Conservation (phyloP, 176 grass and related monocot species). For the Rhipidocladum racemiflorum region DNA sequence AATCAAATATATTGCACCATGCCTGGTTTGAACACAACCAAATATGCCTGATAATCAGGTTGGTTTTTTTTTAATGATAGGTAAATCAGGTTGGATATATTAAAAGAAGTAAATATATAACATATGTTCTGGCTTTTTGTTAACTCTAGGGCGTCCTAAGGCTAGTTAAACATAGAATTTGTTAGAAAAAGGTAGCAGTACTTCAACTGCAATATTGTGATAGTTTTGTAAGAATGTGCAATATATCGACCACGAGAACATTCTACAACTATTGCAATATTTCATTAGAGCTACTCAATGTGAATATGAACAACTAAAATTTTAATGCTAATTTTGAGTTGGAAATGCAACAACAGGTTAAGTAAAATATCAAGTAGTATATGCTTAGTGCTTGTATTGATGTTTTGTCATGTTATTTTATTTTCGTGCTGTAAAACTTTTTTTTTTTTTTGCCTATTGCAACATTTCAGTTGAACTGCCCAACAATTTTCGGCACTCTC, state of each 20-base stretch:
- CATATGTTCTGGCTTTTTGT: not conserved
- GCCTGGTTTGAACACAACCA: constrained; percentile 1
- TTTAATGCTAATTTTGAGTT: not conserved
- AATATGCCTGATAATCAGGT: not conserved
- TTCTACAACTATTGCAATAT: not conserved
- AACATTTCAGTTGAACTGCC: not conserved
- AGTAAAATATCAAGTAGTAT: not conserved
- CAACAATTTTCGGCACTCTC: not conserved
- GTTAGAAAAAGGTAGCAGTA: not conserved
- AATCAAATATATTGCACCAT: too few relatives aligned
- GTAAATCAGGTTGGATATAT: not conserved
- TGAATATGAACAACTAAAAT: not conserved
- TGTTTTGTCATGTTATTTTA: not conserved
- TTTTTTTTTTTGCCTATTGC: not conserved
- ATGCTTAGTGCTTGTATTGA: not conserved
- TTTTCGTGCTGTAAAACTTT: not conserved
- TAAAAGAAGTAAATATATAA: not conserved
- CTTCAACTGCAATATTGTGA: not conserved
- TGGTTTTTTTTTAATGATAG: not conserved
- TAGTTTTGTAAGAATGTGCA: not conserved
- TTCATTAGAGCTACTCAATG: not conserved
- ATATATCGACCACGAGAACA: not conserved
- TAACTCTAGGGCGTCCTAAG: not conserved
- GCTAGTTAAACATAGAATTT: not conserved
- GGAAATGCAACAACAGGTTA: not conserved